phyloP scores from a whole-genome alignment of 2,329 filamentous ascomycete species.

The Cadophora sp. region DNA sequence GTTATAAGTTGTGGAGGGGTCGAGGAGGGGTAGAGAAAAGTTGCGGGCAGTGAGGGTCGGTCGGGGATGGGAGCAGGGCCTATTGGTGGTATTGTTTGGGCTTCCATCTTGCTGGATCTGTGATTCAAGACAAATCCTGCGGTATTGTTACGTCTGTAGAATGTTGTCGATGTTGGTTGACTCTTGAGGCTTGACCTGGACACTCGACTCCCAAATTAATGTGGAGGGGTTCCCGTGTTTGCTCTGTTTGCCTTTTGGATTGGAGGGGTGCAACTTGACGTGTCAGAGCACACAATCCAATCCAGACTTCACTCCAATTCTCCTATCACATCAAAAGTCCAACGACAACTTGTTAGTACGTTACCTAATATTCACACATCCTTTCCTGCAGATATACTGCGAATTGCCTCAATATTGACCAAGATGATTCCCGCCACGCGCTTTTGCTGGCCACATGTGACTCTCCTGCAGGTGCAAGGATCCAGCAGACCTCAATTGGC shows the following conservation, averaged over 20 bases:
- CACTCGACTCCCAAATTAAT: constrained; percentile 1
- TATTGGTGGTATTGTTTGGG: constrained; percentile 10
- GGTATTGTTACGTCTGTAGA: neutral
- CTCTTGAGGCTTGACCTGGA: neutral
- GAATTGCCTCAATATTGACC: neutral
- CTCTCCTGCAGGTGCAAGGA: constrained; percentile 33
- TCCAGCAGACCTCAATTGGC: constrained; percentile 13
- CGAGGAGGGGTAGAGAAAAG: constrained; percentile 60
- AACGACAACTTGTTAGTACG: neutral
- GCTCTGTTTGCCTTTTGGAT: constrained; percentile 9
- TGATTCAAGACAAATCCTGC: neutral
- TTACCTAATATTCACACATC: neutral
- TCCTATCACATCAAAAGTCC: neutral
- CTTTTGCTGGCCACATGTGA: constrained; percentile 24
- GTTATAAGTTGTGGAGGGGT: constrained; percentile 74
- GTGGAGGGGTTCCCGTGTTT: constrained; percentile 17
- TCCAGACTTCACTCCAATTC: neutral
- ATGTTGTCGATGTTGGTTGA: constrained; percentile 7
- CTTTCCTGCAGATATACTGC: neutral
- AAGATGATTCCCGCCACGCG: constrained; percentile 14
- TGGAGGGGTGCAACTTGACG: constrained; percentile 9
- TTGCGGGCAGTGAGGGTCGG: constrained; percentile 36
- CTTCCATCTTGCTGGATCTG: constrained; percentile 8
- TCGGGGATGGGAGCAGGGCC: constrained; percentile 6
- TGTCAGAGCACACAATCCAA: constrained; percentile 8